Conservation (phyloP, 2,329 filamentous ascomycete species). For the Emmonsia crescens region DNA sequence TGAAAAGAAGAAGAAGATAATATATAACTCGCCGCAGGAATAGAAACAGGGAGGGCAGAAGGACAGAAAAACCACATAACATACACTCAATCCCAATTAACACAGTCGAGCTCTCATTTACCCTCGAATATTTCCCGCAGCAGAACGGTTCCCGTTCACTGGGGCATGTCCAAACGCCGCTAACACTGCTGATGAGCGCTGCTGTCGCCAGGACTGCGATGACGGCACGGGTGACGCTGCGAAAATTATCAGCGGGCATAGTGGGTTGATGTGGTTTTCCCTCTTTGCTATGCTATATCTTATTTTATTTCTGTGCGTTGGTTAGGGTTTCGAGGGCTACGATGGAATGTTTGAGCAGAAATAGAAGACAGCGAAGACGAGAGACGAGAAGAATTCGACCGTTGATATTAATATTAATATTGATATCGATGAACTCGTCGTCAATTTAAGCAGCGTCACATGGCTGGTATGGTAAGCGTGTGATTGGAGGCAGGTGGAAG, state of each 20-base stretch:
- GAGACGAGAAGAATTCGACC: background rate
- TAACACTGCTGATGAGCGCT: background rate
- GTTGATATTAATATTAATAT: background rate
- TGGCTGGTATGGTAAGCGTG: background rate
- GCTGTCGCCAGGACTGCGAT: background rate
- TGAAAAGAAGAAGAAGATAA: too few relatives aligned
- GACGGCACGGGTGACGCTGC: background rate
- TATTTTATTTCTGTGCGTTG: background rate
- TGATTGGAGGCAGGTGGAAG: background rate
- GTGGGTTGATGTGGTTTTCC: background rate
- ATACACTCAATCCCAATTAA: background rate
- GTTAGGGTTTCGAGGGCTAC: background rate
- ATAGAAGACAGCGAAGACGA: background rate
- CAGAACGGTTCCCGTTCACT: constrained; percentile 12
- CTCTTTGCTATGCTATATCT: background rate
- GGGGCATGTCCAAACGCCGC: constrained; percentile 13
- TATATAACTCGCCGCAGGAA: background rate
- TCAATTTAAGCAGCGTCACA: background rate
- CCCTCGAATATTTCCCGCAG: constrained; percentile 5
- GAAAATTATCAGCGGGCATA: background rate
- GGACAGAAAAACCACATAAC: background rate
- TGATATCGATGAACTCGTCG: background rate
- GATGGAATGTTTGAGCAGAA: background rate
- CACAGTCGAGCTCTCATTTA: background rate
- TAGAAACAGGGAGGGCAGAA: too few relatives aligned